Conservation (phyloP, 2,329 filamentous ascomycete species). For the Aspergillus flavus region DNA sequence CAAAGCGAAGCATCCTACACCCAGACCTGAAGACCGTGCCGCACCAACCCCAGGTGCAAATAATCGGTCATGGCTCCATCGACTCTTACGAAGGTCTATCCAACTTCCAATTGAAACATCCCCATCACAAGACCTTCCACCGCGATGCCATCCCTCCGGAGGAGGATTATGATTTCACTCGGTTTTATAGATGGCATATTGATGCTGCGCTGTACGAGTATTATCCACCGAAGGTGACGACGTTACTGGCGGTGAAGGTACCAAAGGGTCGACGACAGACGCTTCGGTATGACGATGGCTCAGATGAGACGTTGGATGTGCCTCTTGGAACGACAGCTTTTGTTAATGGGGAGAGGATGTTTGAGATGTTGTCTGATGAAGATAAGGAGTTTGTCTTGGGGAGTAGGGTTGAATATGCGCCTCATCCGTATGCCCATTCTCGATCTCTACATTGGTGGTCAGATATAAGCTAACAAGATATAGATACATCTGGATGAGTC, state of each 20-base stretch:
- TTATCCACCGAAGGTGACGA: conserved; percentile 73
- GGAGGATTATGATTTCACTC: conserved; percentile 60
- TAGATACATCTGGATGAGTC: conserved; percentile 73
- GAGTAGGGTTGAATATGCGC: conserved; percentile 72
- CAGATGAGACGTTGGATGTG: conserved; percentile 65
- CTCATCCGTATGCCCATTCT: conserved; percentile 61
- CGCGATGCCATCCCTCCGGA: conserved; percentile 62
- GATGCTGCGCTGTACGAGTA: conserved; percentile 76
- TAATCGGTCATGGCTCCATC: conserved; percentile 76
- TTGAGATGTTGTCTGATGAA: conserved; percentile 63
- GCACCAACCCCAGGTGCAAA: conserved; percentile 77
- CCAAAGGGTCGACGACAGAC: conserved; percentile 67
- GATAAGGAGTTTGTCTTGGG: conserved; percentile 69
- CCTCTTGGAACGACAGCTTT: conserved; percentile 78
- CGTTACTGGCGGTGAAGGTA: conserved; percentile 72
- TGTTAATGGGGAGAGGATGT: conserved; percentile 71
- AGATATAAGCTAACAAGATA: not conserved
- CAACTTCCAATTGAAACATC: conserved; percentile 70
- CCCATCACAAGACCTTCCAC: conserved; percentile 78
- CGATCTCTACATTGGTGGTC: not conserved
- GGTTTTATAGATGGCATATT: conserved; percentile 79
- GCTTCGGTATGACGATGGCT: conserved; percentile 73
- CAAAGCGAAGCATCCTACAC: conserved; percentile 67
- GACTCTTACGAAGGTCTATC: conserved; percentile 70
- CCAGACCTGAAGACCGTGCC: conserved; percentile 80